A percentile compares a stretch with the other conserved stretches of the same genome.
These are phyloP conservation scores for Flaveria ramosissima DNA, from an alignment of 129 eudicot species.

Conservation along the genomic window DNA sequence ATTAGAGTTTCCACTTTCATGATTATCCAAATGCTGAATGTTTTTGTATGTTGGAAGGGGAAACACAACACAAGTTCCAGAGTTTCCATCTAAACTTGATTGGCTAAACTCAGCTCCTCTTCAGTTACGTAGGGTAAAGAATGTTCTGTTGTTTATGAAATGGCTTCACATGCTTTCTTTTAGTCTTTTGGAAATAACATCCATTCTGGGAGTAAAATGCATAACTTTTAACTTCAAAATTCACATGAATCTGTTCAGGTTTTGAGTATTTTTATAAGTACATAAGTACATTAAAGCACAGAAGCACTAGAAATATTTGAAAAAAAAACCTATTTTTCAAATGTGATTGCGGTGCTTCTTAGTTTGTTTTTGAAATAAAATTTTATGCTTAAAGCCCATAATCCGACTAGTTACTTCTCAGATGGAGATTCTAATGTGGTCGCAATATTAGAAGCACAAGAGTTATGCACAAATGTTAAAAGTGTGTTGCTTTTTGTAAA, in stretches of 20 bases:
- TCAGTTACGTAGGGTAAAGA: constrained; percentile 81
- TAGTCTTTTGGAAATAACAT: background rate
- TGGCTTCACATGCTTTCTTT: background rate
- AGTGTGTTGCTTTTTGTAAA: background rate
- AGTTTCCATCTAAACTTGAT: constrained; percentile 93
- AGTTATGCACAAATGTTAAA: constrained; percentile 17
- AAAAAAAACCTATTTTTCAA: constrained; percentile 1
- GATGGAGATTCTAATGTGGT: constrained; percentile 2
- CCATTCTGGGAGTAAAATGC: background rate
- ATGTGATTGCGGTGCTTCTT: constrained; percentile 1
- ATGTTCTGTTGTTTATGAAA: constrained; percentile 2
- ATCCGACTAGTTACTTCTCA: background rate
- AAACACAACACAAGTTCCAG: constrained; percentile 69
- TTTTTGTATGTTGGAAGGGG: constrained; percentile 47
- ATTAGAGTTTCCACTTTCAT: constrained; percentile 19
- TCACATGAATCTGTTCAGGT: constrained; percentile 8
- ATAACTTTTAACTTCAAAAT: background rate
- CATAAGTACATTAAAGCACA: constrained; percentile 8
- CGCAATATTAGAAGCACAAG: constrained; percentile 4
- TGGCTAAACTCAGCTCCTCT: constrained; percentile 97
- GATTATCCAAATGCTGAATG: constrained; percentile 13
- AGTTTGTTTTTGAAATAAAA: constrained; percentile 1
- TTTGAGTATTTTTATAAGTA: background rate
- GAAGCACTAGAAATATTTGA: background rate
- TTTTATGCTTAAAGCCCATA: background rate